Conservation (phyloP, 495 filamentous ascomycete species). For the Parmelia sp. region DNA sequence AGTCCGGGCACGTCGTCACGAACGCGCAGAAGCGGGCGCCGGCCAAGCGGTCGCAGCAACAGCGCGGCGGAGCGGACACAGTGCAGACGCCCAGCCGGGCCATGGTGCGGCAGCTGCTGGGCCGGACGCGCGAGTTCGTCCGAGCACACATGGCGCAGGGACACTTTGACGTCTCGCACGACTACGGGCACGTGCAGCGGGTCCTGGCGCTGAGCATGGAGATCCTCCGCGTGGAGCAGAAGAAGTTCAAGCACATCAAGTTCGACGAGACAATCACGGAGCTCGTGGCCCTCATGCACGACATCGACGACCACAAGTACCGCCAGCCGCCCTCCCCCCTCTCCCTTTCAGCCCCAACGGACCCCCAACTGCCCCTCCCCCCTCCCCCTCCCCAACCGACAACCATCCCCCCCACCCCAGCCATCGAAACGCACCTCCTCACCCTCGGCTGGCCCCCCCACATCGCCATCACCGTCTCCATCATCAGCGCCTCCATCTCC, state of each 20-base stretch:
- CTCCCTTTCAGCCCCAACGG: not conserved
- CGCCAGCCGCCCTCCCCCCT: not conserved
- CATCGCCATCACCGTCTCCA: constrained; percentile 16
- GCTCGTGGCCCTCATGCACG: constrained; percentile 25
- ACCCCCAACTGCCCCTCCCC: not conserved
- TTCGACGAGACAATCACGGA: constrained; percentile 18
- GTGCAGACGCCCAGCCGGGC: not conserved
- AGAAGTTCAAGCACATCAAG: constrained; percentile 11
- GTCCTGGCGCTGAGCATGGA: constrained; percentile 66
- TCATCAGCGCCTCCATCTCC: constrained; percentile 16
- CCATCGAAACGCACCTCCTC: constrained; percentile 16
- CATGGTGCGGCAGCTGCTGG: constrained; percentile 10
- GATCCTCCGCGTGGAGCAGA: constrained; percentile 33
- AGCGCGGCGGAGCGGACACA: too few species aligned
- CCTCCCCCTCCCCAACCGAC: not conserved
- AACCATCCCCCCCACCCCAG: not conserved
- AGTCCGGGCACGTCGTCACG: constrained; percentile 4
- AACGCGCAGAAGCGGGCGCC: not conserved
- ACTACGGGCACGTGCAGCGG: constrained; percentile 74
- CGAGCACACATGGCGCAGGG: constrained; percentile 59
- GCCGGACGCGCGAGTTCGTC: constrained; percentile 42
- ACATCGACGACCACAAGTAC: constrained; percentile 27
- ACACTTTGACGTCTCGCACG: constrained; percentile 73
- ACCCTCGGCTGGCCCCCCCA: constrained; percentile 15
- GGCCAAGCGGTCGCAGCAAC: constrained; percentile 8